Percentiles rank a stretch among this genome's conserved stretches.
These are phyloP conservation scores for Podospora comata DNA, from an alignment of 495 filamentous ascomycete genomes.

Conservation along the genomic window DNA sequence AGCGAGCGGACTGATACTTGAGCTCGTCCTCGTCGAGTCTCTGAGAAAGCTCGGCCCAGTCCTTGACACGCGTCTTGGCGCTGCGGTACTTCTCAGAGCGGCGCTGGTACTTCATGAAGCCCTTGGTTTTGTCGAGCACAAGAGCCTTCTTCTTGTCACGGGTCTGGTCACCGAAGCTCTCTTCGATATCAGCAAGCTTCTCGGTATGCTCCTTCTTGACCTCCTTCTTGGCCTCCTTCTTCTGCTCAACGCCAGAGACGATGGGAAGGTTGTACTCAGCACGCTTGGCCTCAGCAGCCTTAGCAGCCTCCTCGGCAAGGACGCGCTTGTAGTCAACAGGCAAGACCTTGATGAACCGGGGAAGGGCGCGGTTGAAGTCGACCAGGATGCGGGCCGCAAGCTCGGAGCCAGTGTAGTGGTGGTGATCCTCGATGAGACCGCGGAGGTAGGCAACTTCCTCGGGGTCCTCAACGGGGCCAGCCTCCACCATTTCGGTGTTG, in stretches of 20 bases:
- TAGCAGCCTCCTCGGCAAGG: constrained; percentile 78
- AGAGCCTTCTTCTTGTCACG: constrained; percentile 93
- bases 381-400: constrained; percentile 90
- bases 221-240: constrained; percentile 52
- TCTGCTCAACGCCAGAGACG: constrained; percentile 57
- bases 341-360: constrained; percentile 89
- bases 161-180: constrained; percentile 80
- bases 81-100: constrained; percentile 93
- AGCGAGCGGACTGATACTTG: constrained; percentile 97
- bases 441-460: constrained; percentile 91
- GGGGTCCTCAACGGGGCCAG: constrained; percentile 81
- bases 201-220: constrained; percentile 58
- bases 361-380: constrained; percentile 94
- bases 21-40: constrained; percentile 94
- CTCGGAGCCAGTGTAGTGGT: constrained; percentile 98
- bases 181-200: constrained; percentile 91
- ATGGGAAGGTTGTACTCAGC: constrained; percentile 80
- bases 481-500: constrained; percentile 98
- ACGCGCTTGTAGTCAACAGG: constrained; percentile 98
- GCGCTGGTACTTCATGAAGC: constrained; percentile 98
- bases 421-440: constrained; percentile 94
- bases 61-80: constrained; percentile 79
- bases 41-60: constrained; percentile 91
- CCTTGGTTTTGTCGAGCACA: constrained; percentile 94
- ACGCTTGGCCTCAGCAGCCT: constrained; percentile 77